Evolutionary conservation across 805 yeast species (phyloP).

Genomic region (Wickerhamiella musiphila): DNA sequence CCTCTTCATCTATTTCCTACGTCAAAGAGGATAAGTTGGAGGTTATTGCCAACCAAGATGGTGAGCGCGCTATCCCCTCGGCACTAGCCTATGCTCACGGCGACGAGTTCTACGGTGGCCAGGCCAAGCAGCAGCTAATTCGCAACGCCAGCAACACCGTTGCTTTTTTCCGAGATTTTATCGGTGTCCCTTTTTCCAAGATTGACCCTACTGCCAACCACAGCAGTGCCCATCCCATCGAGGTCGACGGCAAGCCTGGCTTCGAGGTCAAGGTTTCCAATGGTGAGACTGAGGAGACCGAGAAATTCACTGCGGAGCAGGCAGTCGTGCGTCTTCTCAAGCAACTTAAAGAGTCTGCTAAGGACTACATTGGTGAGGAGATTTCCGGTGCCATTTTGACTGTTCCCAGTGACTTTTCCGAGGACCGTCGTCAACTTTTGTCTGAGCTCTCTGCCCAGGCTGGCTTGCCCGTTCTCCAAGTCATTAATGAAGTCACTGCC

Average conservation of each 20-base stretch:
- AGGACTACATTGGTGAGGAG: slow-evolving; percentile 69
- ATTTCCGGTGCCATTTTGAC: slow-evolving; percentile 76
- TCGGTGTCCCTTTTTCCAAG: slow-evolving; percentile 58
- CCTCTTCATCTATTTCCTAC: slow-evolving; percentile 81
- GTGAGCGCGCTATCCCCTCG: slow-evolving; percentile 93
- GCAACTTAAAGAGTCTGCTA: slow-evolving; percentile 75
- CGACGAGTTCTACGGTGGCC: slow-evolving; percentile 95
- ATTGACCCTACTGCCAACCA: slow-evolving; percentile 49
- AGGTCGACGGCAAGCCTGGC: slow-evolving; percentile 47
- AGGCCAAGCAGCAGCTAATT: slow-evolving; percentile 80
- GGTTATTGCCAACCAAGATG: slow-evolving; percentile 97
- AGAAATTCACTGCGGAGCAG: slow-evolving; percentile 48
- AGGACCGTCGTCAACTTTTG: slow-evolving; percentile 50
- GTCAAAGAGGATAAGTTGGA: slow-evolving; percentile 78
- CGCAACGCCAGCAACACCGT: slow-evolving; percentile 82
- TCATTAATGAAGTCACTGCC: slow-evolving; percentile 82
- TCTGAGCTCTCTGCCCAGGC: slow-evolving; percentile 45
- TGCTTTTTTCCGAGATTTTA: slow-evolving; percentile 80
- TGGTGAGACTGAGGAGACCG: slow-evolving; percentile 21
- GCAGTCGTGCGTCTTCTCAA: slow-evolving; percentile 68
- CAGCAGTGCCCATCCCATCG: slow-evolving; percentile 49
- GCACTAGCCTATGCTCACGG: slow-evolving; percentile 79
- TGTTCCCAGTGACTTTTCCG: slow-evolving; percentile 76
- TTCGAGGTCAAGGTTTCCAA: slow-evolving; percentile 33
- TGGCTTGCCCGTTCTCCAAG: slow-evolving; percentile 66